Evolutionary conservation across 345 rosid species (phyloP).

Genomic region (Hevea brasiliensis): DNA sequence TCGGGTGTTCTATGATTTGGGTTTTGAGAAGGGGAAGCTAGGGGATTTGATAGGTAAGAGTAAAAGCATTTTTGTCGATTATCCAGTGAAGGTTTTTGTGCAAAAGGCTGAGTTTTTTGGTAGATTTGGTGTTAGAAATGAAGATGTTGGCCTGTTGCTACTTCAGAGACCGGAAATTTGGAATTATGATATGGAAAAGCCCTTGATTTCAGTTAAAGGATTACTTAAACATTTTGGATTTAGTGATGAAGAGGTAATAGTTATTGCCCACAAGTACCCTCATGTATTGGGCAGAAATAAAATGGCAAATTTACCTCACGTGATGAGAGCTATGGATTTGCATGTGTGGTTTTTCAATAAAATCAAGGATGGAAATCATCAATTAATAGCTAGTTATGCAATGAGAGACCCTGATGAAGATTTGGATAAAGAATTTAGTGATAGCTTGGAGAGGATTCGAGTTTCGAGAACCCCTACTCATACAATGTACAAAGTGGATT

Average conservation of each 20-base stretch:
- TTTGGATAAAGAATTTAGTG: conserved; percentile 39
- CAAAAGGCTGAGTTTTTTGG: conserved; percentile 44
- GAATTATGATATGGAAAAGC: conserved; percentile 44
- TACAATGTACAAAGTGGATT: conserved; percentile 48
- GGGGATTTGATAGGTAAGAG: conserved; percentile 50
- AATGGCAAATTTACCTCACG: conserved; percentile 65
- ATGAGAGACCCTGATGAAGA: conserved; percentile 45
- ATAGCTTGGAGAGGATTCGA: conserved; percentile 42
- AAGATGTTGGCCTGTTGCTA: conserved; percentile 50
- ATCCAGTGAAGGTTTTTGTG: conserved; percentile 39
- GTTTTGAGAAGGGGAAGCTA: conserved; percentile 42
- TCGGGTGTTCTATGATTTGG: conserved; percentile 50
- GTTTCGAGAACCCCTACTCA: conserved; percentile 38
- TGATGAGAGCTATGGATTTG: conserved; percentile 33
- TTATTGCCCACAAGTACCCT: conserved; percentile 17
- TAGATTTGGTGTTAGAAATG: conserved; percentile 45
- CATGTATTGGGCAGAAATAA: conserved; percentile 30
- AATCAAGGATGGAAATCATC: conserved; percentile 46
- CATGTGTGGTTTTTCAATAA: conserved; percentile 47
- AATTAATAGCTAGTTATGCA: conserved; percentile 43
- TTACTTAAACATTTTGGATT: conserved; percentile 53
- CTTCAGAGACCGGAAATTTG: conserved; percentile 45
- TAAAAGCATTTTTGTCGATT: conserved; percentile 41
- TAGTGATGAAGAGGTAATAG: conserved; percentile 36
- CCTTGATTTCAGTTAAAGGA: conserved; percentile 45